Evolutionary conservation across 306 rosid species (phyloP).

Genomic region (Sphenostylis stenocarpa): DNA sequence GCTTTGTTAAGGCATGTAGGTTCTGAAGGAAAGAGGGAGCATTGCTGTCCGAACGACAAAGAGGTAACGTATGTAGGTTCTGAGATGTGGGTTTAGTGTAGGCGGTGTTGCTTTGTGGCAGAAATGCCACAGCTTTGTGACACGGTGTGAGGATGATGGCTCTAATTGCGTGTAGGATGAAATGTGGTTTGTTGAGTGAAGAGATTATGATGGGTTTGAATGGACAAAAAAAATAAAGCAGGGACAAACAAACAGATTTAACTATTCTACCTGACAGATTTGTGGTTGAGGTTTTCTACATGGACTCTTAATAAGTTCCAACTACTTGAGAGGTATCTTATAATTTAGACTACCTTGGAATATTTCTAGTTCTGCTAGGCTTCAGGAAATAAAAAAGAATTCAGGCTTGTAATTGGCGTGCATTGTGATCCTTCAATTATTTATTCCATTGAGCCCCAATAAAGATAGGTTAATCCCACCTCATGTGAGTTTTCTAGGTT

Average conservation of each 20-base stretch:
- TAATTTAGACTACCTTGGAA: slow-evolving; percentile 50
- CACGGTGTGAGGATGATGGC: not conserved
- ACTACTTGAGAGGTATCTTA: slow-evolving; percentile 49
- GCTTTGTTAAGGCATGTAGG: too few relatives aligned
- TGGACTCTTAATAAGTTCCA: slow-evolving; percentile 63
- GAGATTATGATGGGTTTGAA: too few relatives aligned
- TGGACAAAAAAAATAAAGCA: not conserved
- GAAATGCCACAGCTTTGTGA: not conserved
- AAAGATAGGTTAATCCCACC: not conserved
- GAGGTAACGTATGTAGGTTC: not conserved
- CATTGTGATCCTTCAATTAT: not conserved
- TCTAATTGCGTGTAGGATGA: not conserved
- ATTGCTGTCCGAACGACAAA: too few relatives aligned
- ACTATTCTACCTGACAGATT: slow-evolving; percentile 42
- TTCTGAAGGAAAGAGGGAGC: too few relatives aligned
- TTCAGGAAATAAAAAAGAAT: slow-evolving; percentile 35
- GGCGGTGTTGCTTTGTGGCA: not conserved
- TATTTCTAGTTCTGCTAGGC: slow-evolving; percentile 54
- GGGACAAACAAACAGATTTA: not conserved
- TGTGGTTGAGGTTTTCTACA: slow-evolving; percentile 81
- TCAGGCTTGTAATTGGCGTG: slow-evolving; percentile 2
- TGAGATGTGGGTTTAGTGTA: not conserved
- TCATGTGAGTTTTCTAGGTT: not conserved
- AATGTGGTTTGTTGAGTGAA: too few relatives aligned
- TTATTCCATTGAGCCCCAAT: not conserved